Evolutionary conservation across 768 basidiomycete genomes (phyloP).

Genomic region (Collybiopsis luxurians): DNA sequence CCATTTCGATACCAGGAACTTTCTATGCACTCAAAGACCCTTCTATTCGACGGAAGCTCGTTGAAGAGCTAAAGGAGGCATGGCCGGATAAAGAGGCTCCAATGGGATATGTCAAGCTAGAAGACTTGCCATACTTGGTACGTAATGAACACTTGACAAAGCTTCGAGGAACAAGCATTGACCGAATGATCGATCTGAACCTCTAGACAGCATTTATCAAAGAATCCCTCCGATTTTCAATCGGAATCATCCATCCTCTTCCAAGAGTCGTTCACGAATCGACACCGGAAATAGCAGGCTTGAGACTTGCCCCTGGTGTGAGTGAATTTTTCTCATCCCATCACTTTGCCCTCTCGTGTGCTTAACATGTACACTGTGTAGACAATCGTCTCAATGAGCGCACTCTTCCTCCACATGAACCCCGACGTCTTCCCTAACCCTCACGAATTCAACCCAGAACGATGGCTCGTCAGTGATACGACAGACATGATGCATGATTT

Average conservation of each 20-base stretch:
- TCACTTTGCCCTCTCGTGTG: not conserved
- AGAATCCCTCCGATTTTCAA: conserved; percentile 41
- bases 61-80: conserved; percentile 24
- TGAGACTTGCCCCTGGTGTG: conserved; percentile 36
- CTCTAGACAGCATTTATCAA: conserved; percentile 45
- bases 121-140: conserved; percentile 36
- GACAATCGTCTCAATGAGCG: conserved; percentile 42
- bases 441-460: conserved; percentile 34
- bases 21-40: conserved; percentile 25
- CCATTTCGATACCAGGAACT: conserved; percentile 12
- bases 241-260: conserved; percentile 35
- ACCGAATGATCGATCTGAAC: too few species aligned
- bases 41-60: conserved; percentile 16
- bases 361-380: conserved; percentile 12
- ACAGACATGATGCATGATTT: conserved; percentile 38
- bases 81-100: conserved; percentile 32
- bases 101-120: conserved; percentile 25
- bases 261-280: conserved; percentile 36
- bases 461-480: conserved; percentile 37
- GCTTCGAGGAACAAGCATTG: too few species aligned
- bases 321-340: conserved; percentile 11
- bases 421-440: conserved; percentile 40
- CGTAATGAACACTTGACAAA: conserved; percentile 6
- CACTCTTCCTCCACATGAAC: conserved; percentile 36
- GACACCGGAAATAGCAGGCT: conserved; percentile 32